A percentile compares a stretch with the other conserved stretches of the same genome.
These are phyloP conservation scores for Kwoniella dejecticola DNA, from an alignment of 768 basidiomycete species.

Conservation along the genomic window DNA sequence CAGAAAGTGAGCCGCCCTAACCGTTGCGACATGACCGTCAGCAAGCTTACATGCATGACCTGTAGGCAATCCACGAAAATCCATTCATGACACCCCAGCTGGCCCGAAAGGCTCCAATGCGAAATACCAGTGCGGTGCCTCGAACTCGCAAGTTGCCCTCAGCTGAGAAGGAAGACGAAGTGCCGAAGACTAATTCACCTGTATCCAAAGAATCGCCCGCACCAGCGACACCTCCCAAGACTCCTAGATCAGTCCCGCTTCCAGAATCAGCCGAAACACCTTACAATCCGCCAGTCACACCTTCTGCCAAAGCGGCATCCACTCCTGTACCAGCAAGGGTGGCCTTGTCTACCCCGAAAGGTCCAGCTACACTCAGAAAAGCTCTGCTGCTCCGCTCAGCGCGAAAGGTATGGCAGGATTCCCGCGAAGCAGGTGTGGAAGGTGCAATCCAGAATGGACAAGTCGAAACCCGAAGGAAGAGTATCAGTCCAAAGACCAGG, in stretches of 20 bases:
- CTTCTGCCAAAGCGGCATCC: background rate
- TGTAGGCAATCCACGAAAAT: constrained; percentile 24
- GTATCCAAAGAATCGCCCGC: background rate
- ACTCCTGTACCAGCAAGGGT: constrained; percentile 31
- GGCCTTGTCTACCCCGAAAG: constrained; percentile 37
- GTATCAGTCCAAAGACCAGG: constrained; percentile 30
- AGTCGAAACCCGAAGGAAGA: constrained; percentile 36
- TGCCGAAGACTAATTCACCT: background rate
- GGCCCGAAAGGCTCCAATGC: constrained; percentile 24
- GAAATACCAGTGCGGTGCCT: constrained; percentile 40
- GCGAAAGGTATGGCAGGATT: constrained; percentile 48
- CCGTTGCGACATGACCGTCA: background rate
- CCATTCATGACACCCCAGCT: constrained; percentile 38
- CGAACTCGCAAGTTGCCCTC: constrained; percentile 23
- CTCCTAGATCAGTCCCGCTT: constrained; percentile 39
- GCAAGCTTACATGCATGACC: no score
- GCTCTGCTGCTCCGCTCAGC: constrained; percentile 49
- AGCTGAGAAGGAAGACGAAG: background rate
- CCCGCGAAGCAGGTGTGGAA: constrained; percentile 32
- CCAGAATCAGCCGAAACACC: constrained; percentile 36
- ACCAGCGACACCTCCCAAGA: constrained; percentile 22
- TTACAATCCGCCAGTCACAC: constrained; percentile 24
- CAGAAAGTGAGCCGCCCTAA: background rate
- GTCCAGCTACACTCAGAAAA: constrained; percentile 43
- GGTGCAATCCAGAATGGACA: constrained; percentile 39